Evolutionary conservation across 768 basidiomycete genomes (phyloP).

Genomic region (Dentipellis fragilis): DNA sequence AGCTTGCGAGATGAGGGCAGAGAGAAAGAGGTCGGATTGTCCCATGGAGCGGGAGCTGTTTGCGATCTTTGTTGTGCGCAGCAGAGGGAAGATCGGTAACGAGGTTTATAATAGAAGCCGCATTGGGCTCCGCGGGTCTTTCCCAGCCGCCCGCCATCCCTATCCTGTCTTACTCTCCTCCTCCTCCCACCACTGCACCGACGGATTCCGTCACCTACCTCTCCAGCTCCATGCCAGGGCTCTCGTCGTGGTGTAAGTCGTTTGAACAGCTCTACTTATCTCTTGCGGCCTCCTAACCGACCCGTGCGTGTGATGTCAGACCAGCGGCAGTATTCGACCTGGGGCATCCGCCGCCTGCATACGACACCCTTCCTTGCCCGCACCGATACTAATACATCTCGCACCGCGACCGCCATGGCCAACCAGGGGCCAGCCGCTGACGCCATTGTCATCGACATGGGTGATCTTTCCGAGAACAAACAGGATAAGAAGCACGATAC

Average conservation of each 20-base stretch:
- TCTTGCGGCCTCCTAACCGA: conserved; percentile 5
- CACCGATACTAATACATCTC: conserved; percentile 37
- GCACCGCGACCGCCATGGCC: conserved; percentile 40
- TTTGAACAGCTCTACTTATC: conserved; percentile 2
- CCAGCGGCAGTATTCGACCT: conserved; percentile 41
- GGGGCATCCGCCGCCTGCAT: conserved; percentile 47
- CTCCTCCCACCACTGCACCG: background rate
- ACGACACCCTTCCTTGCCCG: conserved; percentile 43
- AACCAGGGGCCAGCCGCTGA: conserved; percentile 17
- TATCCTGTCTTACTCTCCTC: background rate
- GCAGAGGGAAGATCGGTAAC: no score
- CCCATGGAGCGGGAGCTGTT: background rate
- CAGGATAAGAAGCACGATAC: conserved; percentile 60
- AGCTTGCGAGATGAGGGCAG: background rate
- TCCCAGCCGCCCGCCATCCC: conserved; percentile 5
- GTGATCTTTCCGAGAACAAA: conserved; percentile 31
- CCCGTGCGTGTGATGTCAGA: conserved; percentile 22
- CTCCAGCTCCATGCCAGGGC: conserved; percentile 15
- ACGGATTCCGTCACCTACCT: background rate
- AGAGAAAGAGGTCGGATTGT: background rate
- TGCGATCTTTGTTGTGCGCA: no score
- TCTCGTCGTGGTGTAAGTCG: conserved; percentile 30
- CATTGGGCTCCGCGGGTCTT: conserved; percentile 1
- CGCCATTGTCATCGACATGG: conserved; percentile 22
- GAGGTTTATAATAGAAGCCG: background rate